Evolutionary conservation across 495 filamentous ascomycete species (phyloP), one percentile per base, ranked within the genome.

Genomic region (Monascus purpureus): DNA sequence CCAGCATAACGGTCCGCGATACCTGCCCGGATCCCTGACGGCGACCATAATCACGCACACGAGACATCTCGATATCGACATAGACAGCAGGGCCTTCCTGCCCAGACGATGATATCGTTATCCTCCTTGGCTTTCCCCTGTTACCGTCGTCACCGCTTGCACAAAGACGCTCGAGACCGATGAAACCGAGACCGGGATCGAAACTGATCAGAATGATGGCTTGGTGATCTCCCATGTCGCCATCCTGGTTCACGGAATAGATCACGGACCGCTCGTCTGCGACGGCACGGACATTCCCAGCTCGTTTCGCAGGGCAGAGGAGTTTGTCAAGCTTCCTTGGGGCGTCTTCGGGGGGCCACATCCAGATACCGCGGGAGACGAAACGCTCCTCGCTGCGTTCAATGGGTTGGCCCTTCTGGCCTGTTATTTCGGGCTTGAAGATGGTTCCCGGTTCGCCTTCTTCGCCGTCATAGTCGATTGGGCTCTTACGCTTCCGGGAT

Each of bases 171-270:
- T 39, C 47, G 35, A 62, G 27, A 2, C 40, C 47, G 1, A 52
- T 45, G 9, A 72, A 36, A 34, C 53, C 60, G 24, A 68, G 53
- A 2, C 57, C 40, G 0, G 77, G 68, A 40, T 83, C 77, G 42
- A 78, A 83, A 22, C 65, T 74, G 30, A 83, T 45, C 23, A 80
- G 61, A 6, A 80, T 52, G 18, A 83, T 42, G 0, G 67, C 63
- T 15, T 63, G 45, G 11, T 69, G 57, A 13, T 47, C 45, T 1
- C 45, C 33, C 4, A 46, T 33, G 0, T 33, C 31, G 4, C 62
- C 67, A 0, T 62, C 61, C 7, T 61, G 55, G 38, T 76, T 70
- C 3, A 80, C 55, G 3, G 77, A 47, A 8, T 67, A 67, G 7
- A 66, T 38, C 8, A 67, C 40, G 0, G 73, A 73, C 11, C 74